Evolutionary conservation across 1,139 yeast genomes (phyloP).

Genomic region (Yamadazyma diospyri): DNA sequence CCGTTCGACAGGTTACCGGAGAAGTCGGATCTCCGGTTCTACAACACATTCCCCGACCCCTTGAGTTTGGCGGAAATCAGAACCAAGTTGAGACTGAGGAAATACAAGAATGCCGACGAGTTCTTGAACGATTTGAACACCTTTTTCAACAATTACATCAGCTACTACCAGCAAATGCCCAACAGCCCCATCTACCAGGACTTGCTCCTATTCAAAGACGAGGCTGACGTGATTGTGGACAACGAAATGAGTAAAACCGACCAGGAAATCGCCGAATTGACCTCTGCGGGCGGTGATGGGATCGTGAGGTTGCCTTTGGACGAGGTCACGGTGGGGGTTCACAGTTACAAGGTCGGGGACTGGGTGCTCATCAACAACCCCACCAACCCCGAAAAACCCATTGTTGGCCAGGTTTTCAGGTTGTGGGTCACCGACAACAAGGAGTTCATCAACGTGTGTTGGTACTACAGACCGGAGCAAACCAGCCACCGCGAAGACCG

Average conservation of each 20-base stretch:
- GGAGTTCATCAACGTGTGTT: slow-evolving; percentile 88
- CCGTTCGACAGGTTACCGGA: slow-evolving; percentile 86
- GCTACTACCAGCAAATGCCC: slow-evolving; percentile 50
- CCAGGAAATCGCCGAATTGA: slow-evolving; percentile 68
- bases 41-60: slow-evolving; percentile 61
- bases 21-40: slow-evolving; percentile 65
- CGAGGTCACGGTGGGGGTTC: slow-evolving; percentile 66
- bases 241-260: slow-evolving; percentile 81
- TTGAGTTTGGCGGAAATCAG: slow-evolving; percentile 79
- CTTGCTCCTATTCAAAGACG: slow-evolving; percentile 57
- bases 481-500: slow-evolving; percentile 91
- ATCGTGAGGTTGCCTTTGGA: slow-evolving; percentile 74
- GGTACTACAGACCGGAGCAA: slow-evolving; percentile 98
- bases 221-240: slow-evolving; percentile 57
- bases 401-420: slow-evolving; percentile 89
- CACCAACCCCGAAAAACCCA: slow-evolving; percentile 84
- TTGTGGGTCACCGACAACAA: slow-evolving; percentile 90
- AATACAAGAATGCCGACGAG: slow-evolving; percentile 69
- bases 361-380: slow-evolving; percentile 89
- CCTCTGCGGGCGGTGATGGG: slow-evolving; percentile 53
- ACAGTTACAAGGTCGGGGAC: slow-evolving; percentile 81
- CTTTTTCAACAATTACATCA: slow-evolving; percentile 72
- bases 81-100: slow-evolving; percentile 81
- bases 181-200: slow-evolving; percentile 56
- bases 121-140: slow-evolving; percentile 74